phyloP scores from a whole-genome alignment of 345 rosid genomes.

The Brassica incana region DNA sequence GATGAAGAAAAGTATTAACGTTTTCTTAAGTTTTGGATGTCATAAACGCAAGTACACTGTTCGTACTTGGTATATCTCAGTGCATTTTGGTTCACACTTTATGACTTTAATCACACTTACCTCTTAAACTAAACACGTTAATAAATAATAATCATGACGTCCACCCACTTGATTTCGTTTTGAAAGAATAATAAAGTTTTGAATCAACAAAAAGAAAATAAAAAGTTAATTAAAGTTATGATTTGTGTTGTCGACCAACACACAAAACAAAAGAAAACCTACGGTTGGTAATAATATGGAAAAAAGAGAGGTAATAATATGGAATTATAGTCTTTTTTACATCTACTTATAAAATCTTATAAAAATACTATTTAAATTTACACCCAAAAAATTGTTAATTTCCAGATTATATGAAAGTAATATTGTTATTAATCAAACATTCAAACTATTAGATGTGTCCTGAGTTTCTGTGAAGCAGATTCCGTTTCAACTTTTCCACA shows the following conservation, averaged over 20 bases:
- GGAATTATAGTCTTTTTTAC: background rate
- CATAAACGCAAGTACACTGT: constrained; percentile 17
- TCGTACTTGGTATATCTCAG: constrained; percentile 20
- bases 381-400: background rate
- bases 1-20: constrained; percentile 12
- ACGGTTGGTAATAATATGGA: background rate
- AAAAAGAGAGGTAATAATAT: background rate
- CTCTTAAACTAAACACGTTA: background rate
- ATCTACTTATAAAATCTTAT: background rate
- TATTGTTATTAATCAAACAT: background rate
- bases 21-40: constrained; percentile 19
- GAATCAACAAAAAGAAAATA: background rate
- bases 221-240: background rate
- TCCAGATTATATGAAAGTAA: background rate
- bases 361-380: background rate
- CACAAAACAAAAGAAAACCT: background rate
- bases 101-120: background rate
- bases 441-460: background rate
- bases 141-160: background rate
- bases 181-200: background rate
- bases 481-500: background rate
- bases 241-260: constrained; percentile 15
- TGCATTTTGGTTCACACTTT: constrained; percentile 20
- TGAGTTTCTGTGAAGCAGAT: constrained; percentile 3
- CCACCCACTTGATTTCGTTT: constrained; percentile 13